These are phyloP conservation scores for Hyaloscypha finlandica DNA, from an alignment of 495 filamentous ascomycete genomes.

Conservation along the genomic window DNA sequence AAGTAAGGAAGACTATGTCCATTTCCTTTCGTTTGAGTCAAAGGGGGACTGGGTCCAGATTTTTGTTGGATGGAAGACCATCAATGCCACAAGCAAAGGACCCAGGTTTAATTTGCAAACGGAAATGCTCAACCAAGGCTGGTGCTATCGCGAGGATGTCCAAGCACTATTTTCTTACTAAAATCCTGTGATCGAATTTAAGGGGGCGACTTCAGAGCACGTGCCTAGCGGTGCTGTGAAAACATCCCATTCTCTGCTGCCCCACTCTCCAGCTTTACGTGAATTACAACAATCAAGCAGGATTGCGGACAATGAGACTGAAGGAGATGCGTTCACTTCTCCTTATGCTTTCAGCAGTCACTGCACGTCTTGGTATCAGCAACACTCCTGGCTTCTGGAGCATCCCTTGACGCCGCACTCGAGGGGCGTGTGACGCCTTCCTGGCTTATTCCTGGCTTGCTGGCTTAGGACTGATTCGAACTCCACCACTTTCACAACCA, in stretches of 20 bases:
- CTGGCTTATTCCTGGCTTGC: too few species aligned
- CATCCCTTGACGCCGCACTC: neutral
- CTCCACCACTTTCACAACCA: neutral
- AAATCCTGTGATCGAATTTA: neutral
- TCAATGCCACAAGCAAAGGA: constrained; percentile 1
- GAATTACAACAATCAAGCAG: neutral
- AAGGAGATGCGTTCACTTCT: neutral
- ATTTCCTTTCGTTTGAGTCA: constrained; percentile 40
- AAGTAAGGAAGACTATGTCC: constrained; percentile 44
- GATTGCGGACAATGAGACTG: neutral
- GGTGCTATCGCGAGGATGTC: neutral
- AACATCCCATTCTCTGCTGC: too few species aligned
- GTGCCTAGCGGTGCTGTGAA: neutral
- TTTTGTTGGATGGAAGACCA: constrained; percentile 39
- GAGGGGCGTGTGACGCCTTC: too few species aligned
- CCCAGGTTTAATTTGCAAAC: constrained; percentile 7
- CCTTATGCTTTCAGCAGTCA: neutral
- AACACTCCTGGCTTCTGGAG: neutral
- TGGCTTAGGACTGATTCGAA: neutral
- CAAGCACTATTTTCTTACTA: neutral
- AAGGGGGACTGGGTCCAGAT: constrained; percentile 49
- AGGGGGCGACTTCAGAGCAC: neutral
- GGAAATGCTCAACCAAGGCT: constrained; percentile 8
- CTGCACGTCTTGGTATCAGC: neutral
- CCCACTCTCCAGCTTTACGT: neutral